These are phyloP conservation scores for Madurella mycetomatis DNA, from an alignment of 2,329 filamentous ascomycete genomes.

Conservation along the genomic window DNA sequence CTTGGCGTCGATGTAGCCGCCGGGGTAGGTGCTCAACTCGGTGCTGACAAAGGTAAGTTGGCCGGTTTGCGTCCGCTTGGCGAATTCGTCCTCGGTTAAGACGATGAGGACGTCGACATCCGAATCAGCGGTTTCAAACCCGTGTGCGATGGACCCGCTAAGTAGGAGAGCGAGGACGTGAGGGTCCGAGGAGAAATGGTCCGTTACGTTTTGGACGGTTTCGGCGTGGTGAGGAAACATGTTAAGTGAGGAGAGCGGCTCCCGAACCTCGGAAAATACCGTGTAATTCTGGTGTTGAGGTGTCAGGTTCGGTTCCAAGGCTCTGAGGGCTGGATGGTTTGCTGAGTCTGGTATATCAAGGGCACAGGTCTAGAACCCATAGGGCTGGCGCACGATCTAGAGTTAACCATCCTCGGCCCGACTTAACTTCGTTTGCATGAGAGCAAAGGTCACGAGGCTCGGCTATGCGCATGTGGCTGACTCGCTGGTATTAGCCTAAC, in stretches of 20 bases:
- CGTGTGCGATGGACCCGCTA: slow-evolving; percentile 20
- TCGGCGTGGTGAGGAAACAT: slow-evolving; percentile 16
- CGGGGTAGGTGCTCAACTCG: slow-evolving; percentile 13
- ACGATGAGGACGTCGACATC: slow-evolving; percentile 21
- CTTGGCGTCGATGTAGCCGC: slow-evolving; percentile 20
- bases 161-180: slow-evolving; percentile 16
- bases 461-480: too few species aligned
- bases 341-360: too few species aligned
- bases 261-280: too few species aligned
- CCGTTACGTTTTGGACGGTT: slow-evolving; percentile 13
- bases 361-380: too few species aligned
- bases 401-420: too few species aligned
- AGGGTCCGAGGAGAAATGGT: slow-evolving; percentile 10
- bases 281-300: too few species aligned
- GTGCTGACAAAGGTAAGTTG: slow-evolving; percentile 6
- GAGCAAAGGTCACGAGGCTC: too few species aligned
- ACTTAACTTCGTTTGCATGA: too few species aligned
- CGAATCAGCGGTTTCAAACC: slow-evolving; percentile 11
- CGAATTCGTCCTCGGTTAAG: slow-evolving; percentile 17
- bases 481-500: too few species aligned
- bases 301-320: too few species aligned
- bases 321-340: too few species aligned
- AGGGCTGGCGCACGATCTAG: too few species aligned
- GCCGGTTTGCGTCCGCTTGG: slow-evolving; percentile 1
- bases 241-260: neutral